A percentile compares a stretch with the other conserved stretches of the same genome.
These are phyloP conservation scores for Cladophialophora exuberans DNA, from an alignment of 2,329 filamentous ascomycete species.

Conservation along the genomic window DNA sequence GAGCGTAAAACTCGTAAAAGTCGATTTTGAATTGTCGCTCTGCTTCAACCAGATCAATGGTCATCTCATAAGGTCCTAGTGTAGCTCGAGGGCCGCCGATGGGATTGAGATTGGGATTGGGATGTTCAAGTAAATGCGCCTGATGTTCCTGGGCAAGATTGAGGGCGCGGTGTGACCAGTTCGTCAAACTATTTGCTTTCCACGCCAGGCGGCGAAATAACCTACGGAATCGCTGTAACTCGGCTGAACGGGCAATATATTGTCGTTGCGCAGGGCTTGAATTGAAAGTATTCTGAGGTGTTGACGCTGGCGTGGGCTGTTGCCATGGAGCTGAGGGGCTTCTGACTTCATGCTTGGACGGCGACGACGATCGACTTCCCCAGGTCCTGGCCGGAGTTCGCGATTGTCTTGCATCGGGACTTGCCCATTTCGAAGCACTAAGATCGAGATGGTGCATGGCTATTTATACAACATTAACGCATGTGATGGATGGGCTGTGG, in stretches of 20 bases:
- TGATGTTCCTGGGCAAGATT: slow-evolving; percentile 26
- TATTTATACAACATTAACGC: neutral
- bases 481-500: neutral
- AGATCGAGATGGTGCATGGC: slow-evolving; percentile 20
- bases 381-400: slow-evolving; percentile 5
- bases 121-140: slow-evolving; percentile 1
- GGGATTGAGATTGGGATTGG: neutral
- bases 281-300: neutral
- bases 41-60: slow-evolving; percentile 39
- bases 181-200: slow-evolving; percentile 29
- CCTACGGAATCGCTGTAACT: slow-evolving; percentile 27
- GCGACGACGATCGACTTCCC: slow-evolving; percentile 15
- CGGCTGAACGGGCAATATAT: slow-evolving; percentile 18
- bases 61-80: slow-evolving; percentile 21
- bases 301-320: neutral
- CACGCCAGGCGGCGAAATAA: slow-evolving; percentile 27
- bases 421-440: slow-evolving; percentile 28
- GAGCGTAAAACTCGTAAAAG: slow-evolving; percentile 75
- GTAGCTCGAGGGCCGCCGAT: slow-evolving; percentile 15
- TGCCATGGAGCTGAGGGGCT: neutral
- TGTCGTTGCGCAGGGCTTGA: slow-evolving; percentile 19
- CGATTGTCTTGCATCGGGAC: slow-evolving; percentile 24
- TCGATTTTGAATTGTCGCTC: slow-evolving; percentile 77
- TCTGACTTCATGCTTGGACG: slow-evolving; percentile 9
- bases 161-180: slow-evolving; percentile 29